Evolutionary conservation across 768 basidiomycete species (phyloP).

Genomic region (Neoboletus subvelutipes): DNA sequence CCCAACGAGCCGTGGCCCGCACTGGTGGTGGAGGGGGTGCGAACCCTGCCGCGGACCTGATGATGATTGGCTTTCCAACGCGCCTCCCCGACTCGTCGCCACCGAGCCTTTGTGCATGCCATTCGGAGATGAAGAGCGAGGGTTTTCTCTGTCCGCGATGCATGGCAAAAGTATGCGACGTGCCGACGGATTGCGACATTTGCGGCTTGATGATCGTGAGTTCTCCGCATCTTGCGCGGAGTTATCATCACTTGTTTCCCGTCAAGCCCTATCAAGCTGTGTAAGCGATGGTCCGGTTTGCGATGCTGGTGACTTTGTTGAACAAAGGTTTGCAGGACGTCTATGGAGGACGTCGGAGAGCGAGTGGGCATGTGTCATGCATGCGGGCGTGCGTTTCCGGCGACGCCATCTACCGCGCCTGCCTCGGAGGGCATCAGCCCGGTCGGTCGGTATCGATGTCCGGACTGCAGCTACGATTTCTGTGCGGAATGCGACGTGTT

Average conservation of each 20-base stretch:
- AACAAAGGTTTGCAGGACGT: conserved; percentile 33
- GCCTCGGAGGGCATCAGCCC: conserved; percentile 73
- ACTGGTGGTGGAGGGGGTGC: conserved; percentile 43
- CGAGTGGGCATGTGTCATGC: conserved; percentile 61
- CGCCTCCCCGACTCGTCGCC: conserved; percentile 82
- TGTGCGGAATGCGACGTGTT: conserved; percentile 97
- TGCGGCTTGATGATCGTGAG: conserved; percentile 98
- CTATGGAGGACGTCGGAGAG: conserved; percentile 38
- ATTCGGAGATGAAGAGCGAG: conserved; percentile 86
- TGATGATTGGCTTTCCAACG: conserved; percentile 99
- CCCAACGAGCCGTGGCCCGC: conserved; percentile 60
- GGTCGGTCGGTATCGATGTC: conserved; percentile 85
- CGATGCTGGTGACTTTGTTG: not conserved
- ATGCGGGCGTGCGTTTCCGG: conserved; percentile 72
- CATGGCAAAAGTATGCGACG: conserved; percentile 90
- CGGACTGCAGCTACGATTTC: conserved; percentile 82
- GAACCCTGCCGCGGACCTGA: conserved; percentile 81
- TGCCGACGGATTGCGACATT: conserved; percentile 96
- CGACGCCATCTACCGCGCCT: conserved; percentile 35
- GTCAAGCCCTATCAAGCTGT: conserved; percentile 82
- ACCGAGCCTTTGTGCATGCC: conserved; percentile 88
- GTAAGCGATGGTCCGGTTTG: conserved; percentile 50
- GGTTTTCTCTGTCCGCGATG: conserved; percentile 97
- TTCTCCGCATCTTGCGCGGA: conserved; percentile 94
- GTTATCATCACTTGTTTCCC: conserved; percentile 94